Conservation (phyloP, 2,329 filamentous ascomycete species). For the Didymella keratinophila region DNA sequence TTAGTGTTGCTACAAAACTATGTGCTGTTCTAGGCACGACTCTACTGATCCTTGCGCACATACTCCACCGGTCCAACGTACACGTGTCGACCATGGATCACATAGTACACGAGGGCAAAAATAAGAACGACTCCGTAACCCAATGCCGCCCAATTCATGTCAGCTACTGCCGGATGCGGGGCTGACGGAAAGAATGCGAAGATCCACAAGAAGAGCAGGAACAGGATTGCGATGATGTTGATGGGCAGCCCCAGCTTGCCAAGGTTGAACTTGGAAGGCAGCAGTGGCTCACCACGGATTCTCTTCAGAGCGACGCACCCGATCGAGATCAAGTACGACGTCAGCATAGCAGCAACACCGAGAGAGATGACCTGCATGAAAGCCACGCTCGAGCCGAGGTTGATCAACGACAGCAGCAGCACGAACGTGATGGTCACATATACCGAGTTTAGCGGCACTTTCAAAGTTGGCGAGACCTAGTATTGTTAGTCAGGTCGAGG, state of each 20-base stretch:
- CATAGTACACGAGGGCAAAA: constrained; percentile 55
- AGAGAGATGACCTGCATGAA: constrained; percentile 32
- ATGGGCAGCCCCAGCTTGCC: constrained; percentile 54
- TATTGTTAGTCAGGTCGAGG: too few relatives aligned
- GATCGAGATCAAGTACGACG: constrained; percentile 52
- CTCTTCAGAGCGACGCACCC: constrained; percentile 56
- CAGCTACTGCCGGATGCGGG: constrained; percentile 52
- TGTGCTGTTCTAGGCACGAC: neutral
- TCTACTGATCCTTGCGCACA: constrained; percentile 15
- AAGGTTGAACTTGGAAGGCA: constrained; percentile 56
- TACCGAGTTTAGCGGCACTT: constrained; percentile 37
- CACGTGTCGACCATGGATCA: constrained; percentile 47
- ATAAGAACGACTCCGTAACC: constrained; percentile 54
- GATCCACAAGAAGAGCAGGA: constrained; percentile 52
- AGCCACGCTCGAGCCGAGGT: constrained; percentile 37
- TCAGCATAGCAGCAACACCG: constrained; percentile 24
- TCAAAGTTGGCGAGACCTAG: constrained; percentile 27
- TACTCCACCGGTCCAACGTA: constrained; percentile 46
- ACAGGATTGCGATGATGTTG: constrained; percentile 50
- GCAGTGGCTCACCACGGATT: constrained; percentile 53
- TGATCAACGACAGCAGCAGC: constrained; percentile 39
- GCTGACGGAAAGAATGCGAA: constrained; percentile 54
- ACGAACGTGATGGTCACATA: constrained; percentile 31
- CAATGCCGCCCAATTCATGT: constrained; percentile 57
- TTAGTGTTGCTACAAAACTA: neutral